Evolutionary conservation across 2,329 filamentous ascomycete species (phyloP), one percentile per base, ranked within the genome.

Genomic region (Juglanconis sp.): DNA sequence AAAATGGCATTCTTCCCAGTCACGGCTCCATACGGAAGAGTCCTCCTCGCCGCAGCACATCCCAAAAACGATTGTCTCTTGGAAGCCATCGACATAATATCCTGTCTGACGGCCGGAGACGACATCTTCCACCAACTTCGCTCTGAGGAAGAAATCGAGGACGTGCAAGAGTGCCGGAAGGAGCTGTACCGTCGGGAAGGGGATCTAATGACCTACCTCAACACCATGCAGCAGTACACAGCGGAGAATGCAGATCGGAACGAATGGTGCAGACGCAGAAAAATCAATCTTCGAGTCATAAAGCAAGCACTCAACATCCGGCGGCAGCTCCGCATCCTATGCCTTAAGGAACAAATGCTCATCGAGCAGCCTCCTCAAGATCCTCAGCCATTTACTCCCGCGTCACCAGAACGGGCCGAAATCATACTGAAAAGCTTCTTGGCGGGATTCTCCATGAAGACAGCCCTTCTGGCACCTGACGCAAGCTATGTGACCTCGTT

Each of bases 1-100:
- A 88, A 88, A 57, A 92, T 99, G 73, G 90, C 94, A 1, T 83
- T 87, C 42, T 86, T 98, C 30, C 95, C 95, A 0, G 82, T 99
- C 1, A 87, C 92, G 0, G 92, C 92, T 0, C 84, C 89, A 0
- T 85, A 96, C 8, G 92, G 89, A 0, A 86, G 92, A 1, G 92
- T 96, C 1, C 79, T 99, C 0, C 79, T 99, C 17, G 91, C 92
- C 47, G 91, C 93, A 0, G 86, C 88, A 0, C 83, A 84, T 6
- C 83, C 88, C 0, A 84, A 88, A 47, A 84, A 83, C 53, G 85
- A 90, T 66, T 96, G 92, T 66, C 76, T 97, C 1, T 73, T 88
- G 0, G 92, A 96, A 66, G 87, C 87, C 4, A 94, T 99, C 64
- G 95, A 98, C 68, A 88, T 97, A 58, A 90, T 89, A 40, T 78